A percentile compares a stretch with the other conserved stretches of the same genome.
Evolutionary conservation across 73 alveolate species (phyloP).

Genomic region (Uronychia binucleata): DNA sequence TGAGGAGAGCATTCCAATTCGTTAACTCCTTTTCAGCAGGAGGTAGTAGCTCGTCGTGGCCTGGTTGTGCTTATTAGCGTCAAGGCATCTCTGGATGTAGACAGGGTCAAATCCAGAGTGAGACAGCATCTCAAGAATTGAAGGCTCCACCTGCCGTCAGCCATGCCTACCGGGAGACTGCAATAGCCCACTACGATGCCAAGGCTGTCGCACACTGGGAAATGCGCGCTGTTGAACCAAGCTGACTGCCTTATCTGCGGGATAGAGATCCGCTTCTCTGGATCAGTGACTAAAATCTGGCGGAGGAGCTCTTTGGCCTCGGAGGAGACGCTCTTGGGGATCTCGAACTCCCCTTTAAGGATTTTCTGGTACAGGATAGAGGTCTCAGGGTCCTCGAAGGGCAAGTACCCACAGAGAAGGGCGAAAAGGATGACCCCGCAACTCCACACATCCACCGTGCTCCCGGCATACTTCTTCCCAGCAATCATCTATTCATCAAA

Average conservation of each 20-base stretch:
- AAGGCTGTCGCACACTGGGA: neutral
- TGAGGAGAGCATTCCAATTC: neutral
- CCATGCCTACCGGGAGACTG: constrained; percentile 64
- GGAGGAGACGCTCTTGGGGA: constrained; percentile 60
- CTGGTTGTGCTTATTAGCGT: constrained; percentile 79
- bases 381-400: constrained; percentile 83
- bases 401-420: constrained; percentile 77
- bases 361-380: constrained; percentile 71
- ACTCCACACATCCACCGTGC: constrained; percentile 82
- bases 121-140: constrained; percentile 67
- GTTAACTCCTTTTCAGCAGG: constrained; percentile 13
- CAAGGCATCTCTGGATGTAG: constrained; percentile 54
- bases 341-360: constrained; percentile 61
- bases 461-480: constrained; percentile 79
- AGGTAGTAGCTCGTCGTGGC: constrained; percentile 77
- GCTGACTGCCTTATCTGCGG: neutral
- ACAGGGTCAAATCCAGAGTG: constrained; percentile 71
- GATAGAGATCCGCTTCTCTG: constrained; percentile 46
- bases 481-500: constrained; percentile 61
- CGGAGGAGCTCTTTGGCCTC: constrained; percentile 41
- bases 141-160: constrained; percentile 59
- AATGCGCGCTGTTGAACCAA: neutral
- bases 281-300: constrained; percentile 65
- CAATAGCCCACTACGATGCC: constrained; percentile 85
- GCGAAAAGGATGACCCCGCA: constrained; percentile 86